Conservation (phyloP, 805 yeast species). For the Ogataea pignaliae region DNA sequence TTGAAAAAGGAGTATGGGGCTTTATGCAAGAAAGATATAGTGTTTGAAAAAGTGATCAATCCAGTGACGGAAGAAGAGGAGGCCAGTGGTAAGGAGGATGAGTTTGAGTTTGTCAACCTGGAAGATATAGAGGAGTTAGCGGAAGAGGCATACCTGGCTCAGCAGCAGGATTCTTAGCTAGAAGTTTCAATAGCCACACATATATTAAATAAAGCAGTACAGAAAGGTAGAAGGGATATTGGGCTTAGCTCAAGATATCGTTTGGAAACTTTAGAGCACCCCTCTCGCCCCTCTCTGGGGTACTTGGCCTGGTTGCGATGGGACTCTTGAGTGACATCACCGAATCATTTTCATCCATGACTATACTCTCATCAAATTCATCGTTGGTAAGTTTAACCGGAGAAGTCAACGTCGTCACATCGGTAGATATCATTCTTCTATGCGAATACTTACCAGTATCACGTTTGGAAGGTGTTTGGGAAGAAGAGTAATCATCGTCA, state of each 20-base stretch:
- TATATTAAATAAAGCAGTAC: background rate
- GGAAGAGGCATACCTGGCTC: constrained; percentile 37
- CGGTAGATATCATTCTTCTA: constrained; percentile 1
- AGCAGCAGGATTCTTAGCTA: background rate
- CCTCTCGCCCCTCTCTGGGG: background rate
- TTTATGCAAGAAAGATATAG: constrained; percentile 42
- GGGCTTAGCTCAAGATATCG: constrained; percentile 11
- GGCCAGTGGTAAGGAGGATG: constrained; percentile 31
- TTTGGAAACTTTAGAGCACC: constrained; percentile 11
- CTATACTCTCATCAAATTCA: background rate
- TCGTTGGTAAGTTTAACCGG: background rate
- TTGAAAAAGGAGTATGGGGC: constrained; percentile 39
- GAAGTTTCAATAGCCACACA: background rate
- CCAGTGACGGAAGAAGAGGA: constrained; percentile 38
- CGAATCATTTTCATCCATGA: constrained; percentile 1
- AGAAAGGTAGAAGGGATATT: too few species aligned
- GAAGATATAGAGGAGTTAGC: constrained; percentile 57
- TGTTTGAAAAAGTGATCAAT: constrained; percentile 47
- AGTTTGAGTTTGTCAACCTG: constrained; percentile 42
- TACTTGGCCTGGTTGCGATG: background rate
- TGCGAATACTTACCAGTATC: background rate
- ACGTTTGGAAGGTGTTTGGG: background rate
- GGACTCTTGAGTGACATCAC: constrained; percentile 6
- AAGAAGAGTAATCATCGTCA: background rate
- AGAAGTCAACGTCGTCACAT: constrained; percentile 1